These are phyloP conservation scores for Porphyrellus cyaneotinctus DNA, from an alignment of 768 basidiomycete species.

Conservation along the genomic window DNA sequence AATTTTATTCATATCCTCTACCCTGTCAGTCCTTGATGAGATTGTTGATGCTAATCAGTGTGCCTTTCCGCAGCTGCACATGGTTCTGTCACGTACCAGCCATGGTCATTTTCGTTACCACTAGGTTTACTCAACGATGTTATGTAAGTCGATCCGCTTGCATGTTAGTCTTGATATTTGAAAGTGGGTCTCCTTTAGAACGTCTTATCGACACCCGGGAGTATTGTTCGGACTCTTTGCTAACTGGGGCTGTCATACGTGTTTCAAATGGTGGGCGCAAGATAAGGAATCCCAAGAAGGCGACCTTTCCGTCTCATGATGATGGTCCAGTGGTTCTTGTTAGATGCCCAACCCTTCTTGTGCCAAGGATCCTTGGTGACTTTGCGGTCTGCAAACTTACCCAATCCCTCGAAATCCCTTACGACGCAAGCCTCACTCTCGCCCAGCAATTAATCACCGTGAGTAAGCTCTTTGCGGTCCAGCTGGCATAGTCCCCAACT, in stretches of 20 bases:
- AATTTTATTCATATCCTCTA: slow-evolving; percentile 27
- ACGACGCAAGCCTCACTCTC: slow-evolving; percentile 49
- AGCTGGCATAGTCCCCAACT: slow-evolving; percentile 1
- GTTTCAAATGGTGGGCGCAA: background rate
- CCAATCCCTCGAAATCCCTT: slow-evolving; percentile 47
- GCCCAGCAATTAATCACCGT: slow-evolving; percentile 58
- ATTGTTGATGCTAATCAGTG: slow-evolving; percentile 1
- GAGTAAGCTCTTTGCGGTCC: slow-evolving; percentile 18
- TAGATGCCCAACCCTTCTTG: background rate
- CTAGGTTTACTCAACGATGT: background rate
- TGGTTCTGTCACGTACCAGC: background rate
- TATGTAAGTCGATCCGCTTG: background rate
- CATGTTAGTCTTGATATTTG: background rate
- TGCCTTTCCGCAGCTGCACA: slow-evolving; percentile 6
- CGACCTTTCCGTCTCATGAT: background rate
- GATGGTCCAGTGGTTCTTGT: background rate
- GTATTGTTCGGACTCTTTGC: background rate
- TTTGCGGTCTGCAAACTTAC: slow-evolving; percentile 20
- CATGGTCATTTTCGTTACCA: background rate
- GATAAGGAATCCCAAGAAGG: slow-evolving; percentile 15
- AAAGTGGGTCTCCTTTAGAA: background rate
- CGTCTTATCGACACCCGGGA: background rate
- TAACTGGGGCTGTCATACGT: background rate
- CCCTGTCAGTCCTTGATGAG: slow-evolving; percentile 1
- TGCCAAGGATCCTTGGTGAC: background rate